A percentile compares a stretch with the other conserved stretches of the same genome.
phyloP scores from a whole-genome alignment of 2,329 filamentous ascomycete species.

The Ceratocystis ficicola region DNA sequence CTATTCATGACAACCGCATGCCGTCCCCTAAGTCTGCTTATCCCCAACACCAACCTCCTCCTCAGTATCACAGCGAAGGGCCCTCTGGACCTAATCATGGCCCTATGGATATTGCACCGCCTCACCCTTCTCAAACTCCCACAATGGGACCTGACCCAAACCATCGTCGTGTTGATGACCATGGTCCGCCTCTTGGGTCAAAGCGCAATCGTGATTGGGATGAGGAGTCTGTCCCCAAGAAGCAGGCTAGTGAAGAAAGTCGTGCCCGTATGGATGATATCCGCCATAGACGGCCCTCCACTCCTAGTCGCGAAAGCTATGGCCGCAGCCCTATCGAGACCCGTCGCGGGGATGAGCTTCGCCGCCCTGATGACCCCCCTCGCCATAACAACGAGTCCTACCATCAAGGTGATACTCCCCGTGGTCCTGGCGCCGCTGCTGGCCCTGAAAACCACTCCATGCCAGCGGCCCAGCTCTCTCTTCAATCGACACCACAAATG shows the following conservation, averaged over 20 bases:
- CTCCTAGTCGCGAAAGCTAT: constrained; percentile 56
- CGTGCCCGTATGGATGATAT: constrained; percentile 78
- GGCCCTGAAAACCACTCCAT: constrained; percentile 41
- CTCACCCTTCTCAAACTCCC: constrained; percentile 32
- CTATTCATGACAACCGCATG: constrained; percentile 70
- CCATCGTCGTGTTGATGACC: constrained; percentile 50
- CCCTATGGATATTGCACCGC: constrained; percentile 55
- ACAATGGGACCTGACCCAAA: constrained; percentile 53
- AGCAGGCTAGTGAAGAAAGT: constrained; percentile 77
- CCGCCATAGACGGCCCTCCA: constrained; percentile 64
- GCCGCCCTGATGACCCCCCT: constrained; percentile 45
- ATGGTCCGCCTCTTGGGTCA: constrained; percentile 65
- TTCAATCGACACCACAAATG: constrained; percentile 49
- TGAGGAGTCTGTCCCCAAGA: constrained; percentile 65
- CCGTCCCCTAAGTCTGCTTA: constrained; percentile 86
- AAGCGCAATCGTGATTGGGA: constrained; percentile 94
- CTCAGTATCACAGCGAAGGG: constrained; percentile 53
- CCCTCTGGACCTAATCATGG: constrained; percentile 33
- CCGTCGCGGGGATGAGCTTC: constrained; percentile 51
- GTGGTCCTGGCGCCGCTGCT: constrained; percentile 40
- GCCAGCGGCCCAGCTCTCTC: constrained; percentile 43
- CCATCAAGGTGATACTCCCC: constrained; percentile 85
- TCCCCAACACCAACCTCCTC: constrained; percentile 54
- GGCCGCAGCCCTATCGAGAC: constrained; percentile 68
- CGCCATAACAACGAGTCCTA: constrained; percentile 68